Percentiles rank a stretch among this genome's conserved stretches.
These are phyloP conservation scores for Citrus medica DNA, from an alignment of 345 rosid genomes.

Conservation along the genomic window DNA sequence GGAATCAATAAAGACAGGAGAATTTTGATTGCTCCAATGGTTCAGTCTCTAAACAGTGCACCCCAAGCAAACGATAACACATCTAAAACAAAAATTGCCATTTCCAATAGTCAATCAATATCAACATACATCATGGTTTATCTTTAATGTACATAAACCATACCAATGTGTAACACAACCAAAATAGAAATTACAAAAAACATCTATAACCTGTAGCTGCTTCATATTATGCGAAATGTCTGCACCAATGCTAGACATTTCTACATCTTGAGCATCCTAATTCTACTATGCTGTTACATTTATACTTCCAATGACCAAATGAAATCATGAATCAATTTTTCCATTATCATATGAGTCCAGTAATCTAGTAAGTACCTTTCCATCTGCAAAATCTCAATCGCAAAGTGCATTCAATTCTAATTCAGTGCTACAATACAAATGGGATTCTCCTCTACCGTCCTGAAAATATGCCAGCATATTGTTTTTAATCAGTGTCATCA, in stretches of 20 bases:
- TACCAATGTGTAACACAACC: not conserved
- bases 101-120: not conserved
- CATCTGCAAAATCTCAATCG: not conserved
- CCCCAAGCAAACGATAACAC: not conserved
- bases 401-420: not conserved
- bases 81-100: not conserved
- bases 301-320: not conserved
- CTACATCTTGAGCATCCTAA: not conserved
- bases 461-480: slow-evolving; percentile 1
- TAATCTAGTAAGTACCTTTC: not conserved
- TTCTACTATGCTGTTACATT: not conserved
- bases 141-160: not conserved
- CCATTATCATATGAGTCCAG: not conserved
- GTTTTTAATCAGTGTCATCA: not conserved
- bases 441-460: not conserved
- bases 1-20: not conserved
- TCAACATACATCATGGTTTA: not conserved
- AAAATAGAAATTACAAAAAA: not conserved
- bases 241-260: not conserved
- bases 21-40: not conserved
- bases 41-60: not conserved
- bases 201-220: not conserved
- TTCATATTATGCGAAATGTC: not conserved
- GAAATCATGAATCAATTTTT: not conserved
- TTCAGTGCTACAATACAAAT: not conserved